phyloP scores from a whole-genome alignment of 768 basidiomycete species.

The Suillus alpinus region DNA sequence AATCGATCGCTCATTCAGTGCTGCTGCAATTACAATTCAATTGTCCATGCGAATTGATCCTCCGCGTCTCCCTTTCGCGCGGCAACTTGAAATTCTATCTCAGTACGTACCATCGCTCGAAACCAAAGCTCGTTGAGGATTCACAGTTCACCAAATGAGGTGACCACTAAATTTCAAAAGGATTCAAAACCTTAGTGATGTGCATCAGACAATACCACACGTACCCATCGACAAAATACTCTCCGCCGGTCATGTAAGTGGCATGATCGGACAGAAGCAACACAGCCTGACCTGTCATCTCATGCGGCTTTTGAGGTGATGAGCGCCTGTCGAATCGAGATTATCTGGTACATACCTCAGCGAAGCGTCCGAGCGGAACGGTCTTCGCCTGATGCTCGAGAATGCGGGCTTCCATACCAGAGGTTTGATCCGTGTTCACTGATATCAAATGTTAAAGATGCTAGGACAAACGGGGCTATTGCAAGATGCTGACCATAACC shows the following conservation, averaged over 20 bases:
- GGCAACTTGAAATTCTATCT: not conserved
- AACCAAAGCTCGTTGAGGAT: not conserved
- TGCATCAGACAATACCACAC: conserved; percentile 15
- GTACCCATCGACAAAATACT: conserved; percentile 57
- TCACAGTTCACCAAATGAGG: conserved; percentile 25
- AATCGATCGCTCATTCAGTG: not conserved
- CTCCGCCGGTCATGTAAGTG: conserved; percentile 57
- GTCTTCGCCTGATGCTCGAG: conserved; percentile 47
- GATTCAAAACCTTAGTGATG: not conserved
- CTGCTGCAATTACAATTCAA: not conserved
- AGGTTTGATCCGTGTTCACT: conserved; percentile 62
- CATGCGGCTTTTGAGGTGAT: conserved; percentile 40
- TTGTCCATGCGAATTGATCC: not conserved
- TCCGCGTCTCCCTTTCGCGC: not conserved
- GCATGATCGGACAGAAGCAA: conserved; percentile 51
- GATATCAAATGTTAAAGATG: not conserved
- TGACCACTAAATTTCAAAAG: conserved; percentile 20
- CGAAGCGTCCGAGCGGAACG: conserved; percentile 57
- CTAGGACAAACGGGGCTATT: not conserved
- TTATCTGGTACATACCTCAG: conserved; percentile 36
- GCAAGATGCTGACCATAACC: conserved; percentile 42
- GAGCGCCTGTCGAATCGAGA: not conserved
- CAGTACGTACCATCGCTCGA: not conserved
- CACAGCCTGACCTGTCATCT: conserved; percentile 55
- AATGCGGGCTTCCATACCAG: conserved; percentile 46